These are phyloP conservation scores for Alternaria solani DNA, from an alignment of 2,329 filamentous ascomycete genomes.

Conservation along the genomic window DNA sequence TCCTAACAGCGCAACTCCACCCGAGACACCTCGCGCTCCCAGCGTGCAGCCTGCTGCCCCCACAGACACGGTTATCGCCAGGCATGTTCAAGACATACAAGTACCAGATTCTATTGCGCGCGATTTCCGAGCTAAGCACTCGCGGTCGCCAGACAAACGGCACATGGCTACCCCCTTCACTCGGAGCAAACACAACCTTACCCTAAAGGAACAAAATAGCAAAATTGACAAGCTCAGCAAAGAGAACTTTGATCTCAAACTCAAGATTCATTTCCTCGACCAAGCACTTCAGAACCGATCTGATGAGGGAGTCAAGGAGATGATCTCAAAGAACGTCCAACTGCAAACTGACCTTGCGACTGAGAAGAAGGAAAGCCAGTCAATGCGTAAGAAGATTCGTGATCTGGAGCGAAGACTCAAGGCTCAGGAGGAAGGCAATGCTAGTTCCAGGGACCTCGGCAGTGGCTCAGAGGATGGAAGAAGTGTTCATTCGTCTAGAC, in stretches of 20 bases:
- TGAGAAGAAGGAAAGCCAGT: constrained; percentile 88
- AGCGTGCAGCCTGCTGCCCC: constrained; percentile 64
- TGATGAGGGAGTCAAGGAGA: constrained; percentile 95
- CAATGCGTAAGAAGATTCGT: constrained; percentile 79
- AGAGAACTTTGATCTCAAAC: constrained; percentile 96
- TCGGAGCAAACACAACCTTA: constrained; percentile 64
- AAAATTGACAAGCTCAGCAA: constrained; percentile 96
- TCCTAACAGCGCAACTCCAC: constrained; percentile 57
- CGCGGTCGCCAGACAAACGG: constrained; percentile 68
- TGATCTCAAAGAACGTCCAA: constrained; percentile 97
- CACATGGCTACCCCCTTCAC: constrained; percentile 49
- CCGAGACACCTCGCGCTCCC: constrained; percentile 74
- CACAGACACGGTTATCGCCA: constrained; percentile 87
- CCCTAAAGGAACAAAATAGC: constrained; percentile 95
- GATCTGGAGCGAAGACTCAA: constrained; percentile 84
- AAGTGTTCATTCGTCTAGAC: constrained; percentile 63
- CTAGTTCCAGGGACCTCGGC: constrained; percentile 54
- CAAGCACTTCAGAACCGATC: constrained; percentile 92
- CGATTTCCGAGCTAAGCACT: constrained; percentile 81
- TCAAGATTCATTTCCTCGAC: constrained; percentile 97
- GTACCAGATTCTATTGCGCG: constrained; percentile 88
- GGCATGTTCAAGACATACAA: constrained; percentile 87
- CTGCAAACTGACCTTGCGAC: constrained; percentile 89
- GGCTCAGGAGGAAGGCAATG: constrained; percentile 62
- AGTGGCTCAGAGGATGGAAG: constrained; percentile 61